A percentile compares a stretch with the other conserved stretches of the same genome.
These are phyloP conservation scores for Sphagnum tenellum DNA, from an alignment of 225 moss, liverwort and hornwort species.

Conservation along the genomic window DNA sequence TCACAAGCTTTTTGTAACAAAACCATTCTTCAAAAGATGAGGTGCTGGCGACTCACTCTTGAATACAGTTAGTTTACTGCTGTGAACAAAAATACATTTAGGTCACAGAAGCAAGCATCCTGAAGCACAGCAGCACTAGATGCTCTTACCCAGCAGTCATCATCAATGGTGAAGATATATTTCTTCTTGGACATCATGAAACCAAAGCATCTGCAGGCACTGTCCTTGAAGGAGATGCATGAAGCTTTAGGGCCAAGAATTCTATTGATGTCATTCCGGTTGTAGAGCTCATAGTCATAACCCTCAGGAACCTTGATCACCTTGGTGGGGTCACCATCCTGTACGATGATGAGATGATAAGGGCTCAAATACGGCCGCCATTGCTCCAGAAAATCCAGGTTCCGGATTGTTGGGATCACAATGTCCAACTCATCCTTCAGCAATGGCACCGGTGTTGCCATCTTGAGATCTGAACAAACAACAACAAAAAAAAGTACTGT, in stretches of 20 bases:
- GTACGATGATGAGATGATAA: slow-evolving; percentile 41
- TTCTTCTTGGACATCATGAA: slow-evolving; percentile 32
- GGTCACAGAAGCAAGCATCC: no score
- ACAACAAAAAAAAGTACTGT: no score
- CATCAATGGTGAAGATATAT: slow-evolving; percentile 41
- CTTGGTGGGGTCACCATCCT: slow-evolving; percentile 3
- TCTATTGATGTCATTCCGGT: slow-evolving; percentile 8
- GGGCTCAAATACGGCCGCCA: slow-evolving; percentile 27
- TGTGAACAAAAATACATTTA: no score
- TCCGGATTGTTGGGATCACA: slow-evolving; percentile 31
- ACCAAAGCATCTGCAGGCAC: slow-evolving; percentile 25
- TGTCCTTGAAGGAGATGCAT: slow-evolving; percentile 17
- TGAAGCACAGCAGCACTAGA: no score
- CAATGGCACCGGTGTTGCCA: no score
- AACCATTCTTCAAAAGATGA: no score
- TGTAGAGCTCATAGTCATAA: slow-evolving; percentile 28
- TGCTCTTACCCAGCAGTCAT: slow-evolving; percentile 9
- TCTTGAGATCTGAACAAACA: no score
- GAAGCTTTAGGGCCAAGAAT: slow-evolving; percentile 17
- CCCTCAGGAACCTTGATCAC: slow-evolving; percentile 22
- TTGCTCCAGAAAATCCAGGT: slow-evolving; percentile 16
- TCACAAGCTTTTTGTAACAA: no score
- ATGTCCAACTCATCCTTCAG: slow-evolving; percentile 30
- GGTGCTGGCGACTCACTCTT: no score
- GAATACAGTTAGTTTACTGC: no score